These are phyloP conservation scores for Ophiobolus disseminans DNA, from an alignment of 2,329 filamentous ascomycete genomes.

Conservation along the genomic window DNA sequence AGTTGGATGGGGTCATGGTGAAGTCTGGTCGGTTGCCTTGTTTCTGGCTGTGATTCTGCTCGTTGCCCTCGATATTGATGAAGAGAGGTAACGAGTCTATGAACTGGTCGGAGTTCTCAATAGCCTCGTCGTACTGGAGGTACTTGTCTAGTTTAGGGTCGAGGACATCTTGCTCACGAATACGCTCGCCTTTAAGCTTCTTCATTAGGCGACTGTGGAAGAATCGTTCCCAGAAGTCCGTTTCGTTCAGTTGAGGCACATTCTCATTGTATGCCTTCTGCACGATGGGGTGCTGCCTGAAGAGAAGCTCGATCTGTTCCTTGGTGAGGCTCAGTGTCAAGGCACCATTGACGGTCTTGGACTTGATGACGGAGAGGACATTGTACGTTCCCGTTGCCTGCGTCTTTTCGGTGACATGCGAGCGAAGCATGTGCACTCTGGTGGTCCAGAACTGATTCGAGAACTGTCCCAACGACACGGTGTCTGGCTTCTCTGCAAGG, in stretches of 20 bases:
- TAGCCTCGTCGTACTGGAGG: constrained; percentile 72
- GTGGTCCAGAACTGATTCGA: constrained; percentile 95
- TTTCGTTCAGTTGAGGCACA: constrained; percentile 75
- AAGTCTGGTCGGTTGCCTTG: constrained; percentile 86
- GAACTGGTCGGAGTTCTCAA: constrained; percentile 52
- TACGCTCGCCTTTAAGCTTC: constrained; percentile 87
- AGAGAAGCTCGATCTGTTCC: constrained; percentile 92
- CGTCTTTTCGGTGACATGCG: constrained; percentile 85
- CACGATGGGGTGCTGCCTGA: constrained; percentile 90
- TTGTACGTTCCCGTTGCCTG: constrained; percentile 93
- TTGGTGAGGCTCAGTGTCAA: constrained; percentile 84
- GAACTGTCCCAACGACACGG: constrained; percentile 80
- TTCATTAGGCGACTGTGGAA: constrained; percentile 91
- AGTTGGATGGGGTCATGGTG: constrained; percentile 81
- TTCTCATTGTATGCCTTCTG: constrained; percentile 92
- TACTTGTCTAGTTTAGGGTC: constrained; percentile 88
- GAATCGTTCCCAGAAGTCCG: constrained; percentile 91
- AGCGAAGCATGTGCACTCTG: constrained; percentile 81
- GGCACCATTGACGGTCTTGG: constrained; percentile 71
- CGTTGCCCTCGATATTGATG: constrained; percentile 91
- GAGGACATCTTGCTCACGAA: constrained; percentile 76
- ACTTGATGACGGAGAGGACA: constrained; percentile 87
- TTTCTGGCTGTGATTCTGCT: constrained; percentile 88
- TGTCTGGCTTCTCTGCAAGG: constrained; percentile 80
- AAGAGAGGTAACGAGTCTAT: constrained; percentile 79